Evolutionary conservation across 1,284 basidiomycete genomes (phyloP), one percentile per base, ranked within the genome.

Genomic region (Sanghuangporus sanghuang): DNA sequence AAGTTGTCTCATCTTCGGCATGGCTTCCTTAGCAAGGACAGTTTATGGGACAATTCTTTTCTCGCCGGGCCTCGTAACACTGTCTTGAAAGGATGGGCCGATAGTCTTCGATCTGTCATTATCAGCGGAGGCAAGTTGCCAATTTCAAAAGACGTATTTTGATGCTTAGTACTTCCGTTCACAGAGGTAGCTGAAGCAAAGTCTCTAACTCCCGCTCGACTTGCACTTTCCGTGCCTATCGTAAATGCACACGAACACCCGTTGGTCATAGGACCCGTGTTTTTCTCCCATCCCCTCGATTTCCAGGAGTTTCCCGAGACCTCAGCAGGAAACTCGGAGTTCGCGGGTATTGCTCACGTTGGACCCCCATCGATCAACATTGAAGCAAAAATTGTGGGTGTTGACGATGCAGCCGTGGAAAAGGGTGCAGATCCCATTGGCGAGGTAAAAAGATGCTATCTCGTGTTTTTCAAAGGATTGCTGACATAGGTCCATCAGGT

Each of bases 311-410:
- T 92, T 73, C 78, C 81, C 1, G 56, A 60, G 50, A 38, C 53
- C 57, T 16, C 67, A 54, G 61, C 61, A 56, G 14, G 67, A 12
- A 69, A 74, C 16, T 72, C 75, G 14, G 69, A 72, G 2, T 71
- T 74, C 65, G 68, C 69, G 23, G 74, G 76, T 18, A 64, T 76
- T 3, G 84, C 86, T 1, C 86, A 87, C 67, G 82, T 84, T 21
- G 90, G 90, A 1, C 85, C 90, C 6, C 90, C 91, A 1, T 81
- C 84, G 36, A 79, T 88, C 63, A 92, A 92, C 67, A 76, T 90
- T 1, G 91, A 93, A 71, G 84, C 78, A 16, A 92, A 92, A 72
- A 76, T 93, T 12, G 68, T 79, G 0, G 83, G 78, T 0, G 81
- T 91, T 7, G 78, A 88, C 57, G 89, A 92, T 64, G 76, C 76